Conservation (phyloP, 441 rosid genomes). For the Dalechampia spathulata region DNA sequence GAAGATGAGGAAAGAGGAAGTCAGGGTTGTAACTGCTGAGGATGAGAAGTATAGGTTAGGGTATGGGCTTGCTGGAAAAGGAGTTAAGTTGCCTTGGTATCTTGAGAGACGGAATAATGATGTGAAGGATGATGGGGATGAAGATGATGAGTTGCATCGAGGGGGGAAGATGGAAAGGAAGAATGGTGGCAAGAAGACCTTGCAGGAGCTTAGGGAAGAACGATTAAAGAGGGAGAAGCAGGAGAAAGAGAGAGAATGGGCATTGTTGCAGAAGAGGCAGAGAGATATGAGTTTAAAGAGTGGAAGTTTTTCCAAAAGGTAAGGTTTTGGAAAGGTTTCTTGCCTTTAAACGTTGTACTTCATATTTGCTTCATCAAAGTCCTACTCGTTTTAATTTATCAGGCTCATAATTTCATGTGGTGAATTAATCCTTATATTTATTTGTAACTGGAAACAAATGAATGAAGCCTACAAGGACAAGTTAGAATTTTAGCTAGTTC, state of each 20-base stretch:
- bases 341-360: not conserved
- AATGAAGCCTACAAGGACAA: not conserved
- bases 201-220: slow-evolving; percentile 73
- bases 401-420: not conserved
- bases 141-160: slow-evolving; percentile 20
- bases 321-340: slow-evolving; percentile 4
- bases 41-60: slow-evolving; percentile 87
- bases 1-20: slow-evolving; percentile 79
- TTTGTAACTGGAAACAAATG: not conserved
- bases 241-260: slow-evolving; percentile 74
- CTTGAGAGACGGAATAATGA: slow-evolving; percentile 48
- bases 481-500: not conserved
- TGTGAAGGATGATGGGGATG: slow-evolving; percentile 18
- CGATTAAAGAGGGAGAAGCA: slow-evolving; percentile 59
- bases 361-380: not conserved
- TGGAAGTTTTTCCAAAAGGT: slow-evolving; percentile 44
- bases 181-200: slow-evolving; percentile 56
- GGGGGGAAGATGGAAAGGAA: slow-evolving; percentile 24
- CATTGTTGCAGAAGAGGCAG: slow-evolving; percentile 44
- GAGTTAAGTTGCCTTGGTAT: slow-evolving; percentile 90
- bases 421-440: not conserved
- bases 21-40: slow-evolving; percentile 50
- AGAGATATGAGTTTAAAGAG: slow-evolving; percentile 19
- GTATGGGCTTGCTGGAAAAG: slow-evolving; percentile 84
- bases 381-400: not conserved